These are phyloP conservation scores for Vigna angularis DNA, from an alignment of 306 rosid genomes.

Conservation along the genomic window DNA sequence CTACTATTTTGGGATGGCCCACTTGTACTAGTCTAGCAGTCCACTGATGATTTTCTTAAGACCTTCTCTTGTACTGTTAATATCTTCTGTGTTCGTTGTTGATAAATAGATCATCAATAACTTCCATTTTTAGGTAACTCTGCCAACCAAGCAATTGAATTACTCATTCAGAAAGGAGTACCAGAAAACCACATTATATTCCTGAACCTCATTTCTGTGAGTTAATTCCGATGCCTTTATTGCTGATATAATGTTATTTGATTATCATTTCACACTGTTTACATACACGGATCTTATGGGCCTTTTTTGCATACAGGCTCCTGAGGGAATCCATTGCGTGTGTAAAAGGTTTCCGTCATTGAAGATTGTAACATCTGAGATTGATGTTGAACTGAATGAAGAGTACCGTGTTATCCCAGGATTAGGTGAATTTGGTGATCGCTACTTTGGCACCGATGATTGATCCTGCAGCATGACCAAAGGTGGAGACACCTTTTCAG, in stretches of 20 bases:
- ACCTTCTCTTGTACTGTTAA: background rate
- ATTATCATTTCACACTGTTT: constrained; percentile 19
- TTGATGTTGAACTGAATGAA: constrained; percentile 77
- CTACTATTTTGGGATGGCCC: background rate
- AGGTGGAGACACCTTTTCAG: constrained; percentile 17
- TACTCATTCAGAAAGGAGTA: constrained; percentile 93
- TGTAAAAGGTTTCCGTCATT: constrained; percentile 81
- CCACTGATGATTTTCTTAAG: background rate
- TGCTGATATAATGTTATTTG: constrained; percentile 1
- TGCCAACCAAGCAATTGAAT: constrained; percentile 95
- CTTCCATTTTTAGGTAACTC: constrained; percentile 75
- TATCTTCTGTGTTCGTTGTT: constrained; percentile 12
- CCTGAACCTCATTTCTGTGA: constrained; percentile 91
- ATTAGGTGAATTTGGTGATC: constrained; percentile 95
- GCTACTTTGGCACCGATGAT: constrained; percentile 91
- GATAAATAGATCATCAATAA: constrained; percentile 35
- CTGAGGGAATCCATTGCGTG: constrained; percentile 97
- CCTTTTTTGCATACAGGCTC: constrained; percentile 64
- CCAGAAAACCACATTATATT: constrained; percentile 94
- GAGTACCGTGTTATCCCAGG: constrained; percentile 94
- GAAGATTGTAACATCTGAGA: constrained; percentile 96
- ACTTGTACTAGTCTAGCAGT: background rate
- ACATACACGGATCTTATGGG: background rate
- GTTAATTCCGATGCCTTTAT: constrained; percentile 44
- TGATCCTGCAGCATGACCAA: constrained; percentile 25